A percentile compares a stretch with the other conserved stretches of the same genome.
Conservation (phyloP, 148 eudicot genomes). For the Rheum nobile region DNA sequence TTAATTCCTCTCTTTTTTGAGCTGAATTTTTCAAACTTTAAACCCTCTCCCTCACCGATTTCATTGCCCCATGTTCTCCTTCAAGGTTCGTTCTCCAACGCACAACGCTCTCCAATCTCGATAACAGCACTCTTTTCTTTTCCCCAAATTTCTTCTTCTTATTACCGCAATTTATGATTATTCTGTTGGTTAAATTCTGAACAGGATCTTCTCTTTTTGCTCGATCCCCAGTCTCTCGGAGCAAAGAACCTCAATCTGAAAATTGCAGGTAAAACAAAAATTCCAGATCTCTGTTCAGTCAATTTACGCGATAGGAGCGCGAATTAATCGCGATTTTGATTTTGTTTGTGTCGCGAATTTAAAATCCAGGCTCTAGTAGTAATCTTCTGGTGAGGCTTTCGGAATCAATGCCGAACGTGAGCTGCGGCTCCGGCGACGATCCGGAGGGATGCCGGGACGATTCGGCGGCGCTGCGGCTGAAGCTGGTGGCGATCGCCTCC, state of each 20-base stretch:
- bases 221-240: not conserved
- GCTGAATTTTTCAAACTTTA: not conserved
- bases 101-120: not conserved
- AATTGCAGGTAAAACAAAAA: not conserved
- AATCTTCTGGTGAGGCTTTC: constrained; percentile 13
- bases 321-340: not conserved
- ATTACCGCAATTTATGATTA: not conserved
- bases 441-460: constrained; percentile 33
- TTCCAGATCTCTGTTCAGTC: not conserved
- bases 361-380: not conserved
- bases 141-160: no score
- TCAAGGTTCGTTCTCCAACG: not conserved
- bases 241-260: not conserved
- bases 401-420: constrained; percentile 24
- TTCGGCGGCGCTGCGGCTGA: constrained; percentile 33
- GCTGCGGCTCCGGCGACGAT: constrained; percentile 15
- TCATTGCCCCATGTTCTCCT: not conserved
- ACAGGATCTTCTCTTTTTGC: not conserved
- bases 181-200: not conserved
- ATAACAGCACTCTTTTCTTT: not conserved
- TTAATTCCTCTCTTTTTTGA: not conserved
- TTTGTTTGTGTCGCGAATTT: no score
- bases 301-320: not conserved
- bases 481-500: constrained; percentile 39
- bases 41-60: not conserved